A percentile compares a stretch with the other conserved stretches of the same genome.
These are phyloP conservation scores for Euphorbia tirucalli DNA, from an alignment of 345 rosid species.

Conservation along the genomic window DNA sequence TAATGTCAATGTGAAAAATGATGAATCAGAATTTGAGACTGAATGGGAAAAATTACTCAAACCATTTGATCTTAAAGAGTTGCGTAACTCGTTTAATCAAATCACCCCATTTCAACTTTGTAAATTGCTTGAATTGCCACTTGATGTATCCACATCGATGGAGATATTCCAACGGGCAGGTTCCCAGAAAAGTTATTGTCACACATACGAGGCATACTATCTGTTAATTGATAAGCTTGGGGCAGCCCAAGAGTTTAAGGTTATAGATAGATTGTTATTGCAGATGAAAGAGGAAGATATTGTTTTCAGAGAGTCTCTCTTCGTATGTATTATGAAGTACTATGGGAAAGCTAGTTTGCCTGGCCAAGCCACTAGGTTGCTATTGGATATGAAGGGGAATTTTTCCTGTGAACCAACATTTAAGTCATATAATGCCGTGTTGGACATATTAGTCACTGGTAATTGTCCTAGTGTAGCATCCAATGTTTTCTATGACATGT, in stretches of 20 bases:
- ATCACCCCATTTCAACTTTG: constrained; percentile 27
- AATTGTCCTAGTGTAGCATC: constrained; percentile 59
- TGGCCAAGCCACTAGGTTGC: constrained; percentile 76
- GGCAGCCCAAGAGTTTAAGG: constrained; percentile 51
- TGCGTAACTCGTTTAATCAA: constrained; percentile 40
- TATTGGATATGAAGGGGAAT: constrained; percentile 65
- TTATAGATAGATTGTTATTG: constrained; percentile 55
- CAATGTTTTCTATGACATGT: constrained; percentile 83
- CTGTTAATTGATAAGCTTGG: constrained; percentile 72
- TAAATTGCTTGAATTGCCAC: constrained; percentile 58
- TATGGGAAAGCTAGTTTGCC: constrained; percentile 62
- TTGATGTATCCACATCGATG: constrained; percentile 60
- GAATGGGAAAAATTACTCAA: constrained; percentile 87
- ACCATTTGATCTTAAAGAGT: constrained; percentile 70
- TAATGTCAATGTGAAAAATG: constrained; percentile 10
- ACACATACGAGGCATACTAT: constrained; percentile 60
- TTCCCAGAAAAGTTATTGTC: constrained; percentile 63
- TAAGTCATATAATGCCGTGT: constrained; percentile 67
- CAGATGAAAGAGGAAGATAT: constrained; percentile 79
- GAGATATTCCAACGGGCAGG: constrained; percentile 63
- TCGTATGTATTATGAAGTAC: constrained; percentile 70
- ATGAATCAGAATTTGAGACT: constrained; percentile 37
- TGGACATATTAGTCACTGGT: constrained; percentile 54
- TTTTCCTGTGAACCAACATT: constrained; percentile 62
- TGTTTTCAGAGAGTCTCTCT: constrained; percentile 60